Evolutionary conservation across 1,139 yeast species (phyloP), one percentile per base, ranked within the genome.

Genomic region (Debaryomyces udenii): DNA sequence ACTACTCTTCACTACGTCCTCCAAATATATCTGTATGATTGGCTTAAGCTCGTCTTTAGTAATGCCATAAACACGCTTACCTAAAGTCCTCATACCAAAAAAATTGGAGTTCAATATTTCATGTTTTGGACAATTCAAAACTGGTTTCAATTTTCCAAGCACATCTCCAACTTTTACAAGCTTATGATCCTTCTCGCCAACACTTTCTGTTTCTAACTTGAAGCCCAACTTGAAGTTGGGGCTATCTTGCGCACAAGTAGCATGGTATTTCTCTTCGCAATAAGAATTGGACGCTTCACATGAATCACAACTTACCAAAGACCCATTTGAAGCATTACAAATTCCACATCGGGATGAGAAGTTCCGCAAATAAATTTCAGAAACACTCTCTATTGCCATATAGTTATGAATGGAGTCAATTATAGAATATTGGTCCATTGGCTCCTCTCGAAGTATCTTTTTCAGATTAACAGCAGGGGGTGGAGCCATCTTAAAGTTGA

Each of bases 161-260:
- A 46, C 43, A 3, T 57, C 61, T 5, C 56, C 66, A 3, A 75
- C 52, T 40, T 57, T 63, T 31, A 61, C 57, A 15, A 49, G 29
- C 10, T 43, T 51, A 34, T 43, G 43, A 18, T 58, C 61, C 27
- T 52, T 56, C 20, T 56, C 59, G 17, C 20, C 24, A 2, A 62
- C 35, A 16, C 52, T 53, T 34, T 48, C 43, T 4, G 54, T 41
- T n/a, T 42, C 48, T 27, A 81, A 48, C 35, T 61, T 62, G 52
- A 81, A 81, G 2, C 83, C 81, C 13, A 79, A 47, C 34, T 60
- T 61, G 52, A 64, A 75, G 7, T 66, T 67, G 0, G 68, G 59
- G 3, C 71, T 56, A 46, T 73, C 78, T 47, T 76, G 78, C 2
- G 87, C 90, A 66, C 96, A 88, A 0, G 86, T 83, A 0, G 80